Evolutionary conservation across 306 rosid genomes (phyloP).

Genomic region (Acacia crassicarpa): DNA sequence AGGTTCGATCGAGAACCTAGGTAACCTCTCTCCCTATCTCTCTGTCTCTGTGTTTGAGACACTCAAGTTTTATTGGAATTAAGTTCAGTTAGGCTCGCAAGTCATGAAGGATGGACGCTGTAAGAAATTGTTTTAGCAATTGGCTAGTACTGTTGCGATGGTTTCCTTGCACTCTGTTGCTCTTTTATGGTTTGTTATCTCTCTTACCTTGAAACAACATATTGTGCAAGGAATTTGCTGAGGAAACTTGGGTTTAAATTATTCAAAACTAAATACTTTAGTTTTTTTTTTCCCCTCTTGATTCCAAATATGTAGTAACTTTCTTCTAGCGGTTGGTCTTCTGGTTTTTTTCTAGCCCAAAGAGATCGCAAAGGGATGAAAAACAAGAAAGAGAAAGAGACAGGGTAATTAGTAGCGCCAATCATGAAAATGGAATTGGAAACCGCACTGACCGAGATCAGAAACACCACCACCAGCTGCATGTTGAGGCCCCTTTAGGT

Average conservation of each 20-base stretch:
- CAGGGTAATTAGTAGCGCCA: slow-evolving; percentile 32
- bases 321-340: slow-evolving; percentile 13
- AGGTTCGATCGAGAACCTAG: slow-evolving; percentile 66
- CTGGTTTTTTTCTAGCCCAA: slow-evolving; percentile 47
- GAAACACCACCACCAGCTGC: slow-evolving; percentile 37
- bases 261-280: not conserved
- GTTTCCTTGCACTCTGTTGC: not conserved
- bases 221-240: not conserved
- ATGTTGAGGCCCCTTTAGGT: slow-evolving; percentile 37
- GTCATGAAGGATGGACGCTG: not conserved
- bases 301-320: slow-evolving; percentile 7
- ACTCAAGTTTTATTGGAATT: not conserved
- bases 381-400: slow-evolving; percentile 45
- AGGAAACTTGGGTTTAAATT: not conserved
- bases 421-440: slow-evolving; percentile 37
- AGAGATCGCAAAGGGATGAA: slow-evolving; percentile 65
- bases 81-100: not conserved
- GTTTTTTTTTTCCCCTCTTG: not conserved
- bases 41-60: not conserved
- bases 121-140: not conserved
- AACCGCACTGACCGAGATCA: slow-evolving; percentile 43
- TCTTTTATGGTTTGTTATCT: not conserved
- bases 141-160: not conserved
- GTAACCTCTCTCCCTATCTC: slow-evolving; percentile 29
- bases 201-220: not conserved